Conservation (phyloP, 257 asterid species). For the Solanum ossicruentum region DNA sequence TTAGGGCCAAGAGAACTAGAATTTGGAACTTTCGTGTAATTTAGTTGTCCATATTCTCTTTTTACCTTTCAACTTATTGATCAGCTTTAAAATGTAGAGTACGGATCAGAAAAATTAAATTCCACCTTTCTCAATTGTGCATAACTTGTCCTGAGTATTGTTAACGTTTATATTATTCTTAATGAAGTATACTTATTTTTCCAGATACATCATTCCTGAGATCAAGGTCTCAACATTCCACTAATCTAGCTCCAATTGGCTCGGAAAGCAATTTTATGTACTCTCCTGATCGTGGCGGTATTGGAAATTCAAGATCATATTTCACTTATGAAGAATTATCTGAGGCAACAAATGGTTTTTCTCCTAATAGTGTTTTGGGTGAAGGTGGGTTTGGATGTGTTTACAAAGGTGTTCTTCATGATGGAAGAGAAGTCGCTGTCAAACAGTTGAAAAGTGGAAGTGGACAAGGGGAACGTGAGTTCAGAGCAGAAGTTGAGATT, state of each 20-base stretch:
- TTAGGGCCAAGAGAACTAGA: neutral
- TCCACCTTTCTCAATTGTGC: neutral
- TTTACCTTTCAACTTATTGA: neutral
- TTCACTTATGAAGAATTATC: constrained; percentile 68
- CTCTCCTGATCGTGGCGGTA: constrained; percentile 48
- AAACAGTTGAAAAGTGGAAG: constrained; percentile 82
- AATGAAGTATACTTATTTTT: neutral
- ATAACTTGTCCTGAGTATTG: neutral
- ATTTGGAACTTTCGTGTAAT: neutral
- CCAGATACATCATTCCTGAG: constrained; percentile 64
- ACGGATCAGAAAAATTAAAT: neutral
- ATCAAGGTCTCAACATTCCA: constrained; percentile 22
- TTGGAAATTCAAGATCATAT: constrained; percentile 58
- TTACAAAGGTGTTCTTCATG: constrained; percentile 62
- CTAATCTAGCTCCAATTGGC: constrained; percentile 36
- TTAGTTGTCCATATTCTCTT: neutral
- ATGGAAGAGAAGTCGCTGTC: constrained; percentile 80
- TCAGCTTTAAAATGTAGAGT: neutral
- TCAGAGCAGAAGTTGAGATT: constrained; percentile 88
- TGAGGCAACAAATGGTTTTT: constrained; percentile 50
- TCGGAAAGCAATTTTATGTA: constrained; percentile 33
- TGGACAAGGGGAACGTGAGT: constrained; percentile 92
- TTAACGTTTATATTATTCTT: neutral
- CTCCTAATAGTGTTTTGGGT: constrained; percentile 42
- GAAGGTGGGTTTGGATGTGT: constrained; percentile 93